Percentiles rank a stretch among this genome's conserved stretches.
Conservation (phyloP, 2,329 filamentous ascomycete species). For the Aspergillus piperis region DNA sequence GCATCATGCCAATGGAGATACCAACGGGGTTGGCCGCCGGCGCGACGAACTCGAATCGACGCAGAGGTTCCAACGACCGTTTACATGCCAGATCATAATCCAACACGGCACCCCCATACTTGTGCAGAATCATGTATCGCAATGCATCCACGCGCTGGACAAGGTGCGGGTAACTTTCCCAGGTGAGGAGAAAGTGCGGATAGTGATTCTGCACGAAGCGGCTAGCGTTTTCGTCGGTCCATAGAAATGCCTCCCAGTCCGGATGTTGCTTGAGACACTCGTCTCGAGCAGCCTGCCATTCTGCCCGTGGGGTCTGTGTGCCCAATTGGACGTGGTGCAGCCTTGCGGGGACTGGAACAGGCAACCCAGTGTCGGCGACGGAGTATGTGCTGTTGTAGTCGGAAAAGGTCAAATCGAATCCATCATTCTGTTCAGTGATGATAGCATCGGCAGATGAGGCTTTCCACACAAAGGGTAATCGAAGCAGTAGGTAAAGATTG, state of each 20-base stretch:
- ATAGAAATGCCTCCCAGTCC: constrained; percentile 18
- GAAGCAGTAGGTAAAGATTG: constrained; percentile 7
- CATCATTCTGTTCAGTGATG: constrained; percentile 7
- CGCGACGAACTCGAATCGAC: constrained; percentile 46
- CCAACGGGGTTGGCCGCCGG: constrained; percentile 45
- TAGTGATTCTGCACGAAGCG: constrained; percentile 20
- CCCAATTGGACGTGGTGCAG: constrained; percentile 23
- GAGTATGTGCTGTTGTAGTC: not conserved
- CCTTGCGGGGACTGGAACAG: not conserved
- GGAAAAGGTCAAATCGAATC: constrained; percentile 13
- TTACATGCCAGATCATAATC: constrained; percentile 45
- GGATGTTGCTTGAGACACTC: constrained; percentile 21
- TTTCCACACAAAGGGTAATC: constrained; percentile 14
- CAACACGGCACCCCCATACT: constrained; percentile 26
- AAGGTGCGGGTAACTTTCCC: constrained; percentile 21
- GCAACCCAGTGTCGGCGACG: not conserved
- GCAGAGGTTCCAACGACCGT: constrained; percentile 42
- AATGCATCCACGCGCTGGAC: constrained; percentile 27
- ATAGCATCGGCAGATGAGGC: not conserved
- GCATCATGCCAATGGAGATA: constrained; percentile 48
- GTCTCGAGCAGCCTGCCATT: constrained; percentile 20
- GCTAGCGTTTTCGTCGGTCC: constrained; percentile 18
- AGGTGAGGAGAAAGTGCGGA: constrained; percentile 19
- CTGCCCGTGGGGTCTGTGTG: constrained; percentile 9
- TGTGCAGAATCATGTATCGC: constrained; percentile 26